Base-by-base conservation (phyloP, 2,329 filamentous ascomycete genomes). In the Penicillium rolfsii region DNA sequence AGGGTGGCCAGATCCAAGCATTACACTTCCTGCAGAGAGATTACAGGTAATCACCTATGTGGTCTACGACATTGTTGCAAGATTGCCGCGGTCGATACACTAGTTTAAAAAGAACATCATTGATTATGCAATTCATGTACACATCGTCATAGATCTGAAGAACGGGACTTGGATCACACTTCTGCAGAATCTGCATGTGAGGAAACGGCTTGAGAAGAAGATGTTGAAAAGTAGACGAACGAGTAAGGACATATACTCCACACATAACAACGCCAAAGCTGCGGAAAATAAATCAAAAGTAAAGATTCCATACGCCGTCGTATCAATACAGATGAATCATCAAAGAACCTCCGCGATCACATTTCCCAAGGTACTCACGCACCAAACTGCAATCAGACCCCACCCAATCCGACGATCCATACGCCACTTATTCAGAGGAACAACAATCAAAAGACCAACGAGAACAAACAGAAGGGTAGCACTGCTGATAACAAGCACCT, bases 351-450 rank as follows among this genome's bases (percentile, higher is more conserved):
- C 95, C 16, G 96, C 85, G 46, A 89, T 81, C 2, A 99, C 85
- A 77, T 98, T 99, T 24, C 88, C 81, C 36, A 91, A 71, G 0
- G 94, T 98, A 72, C 91, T 93, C 28, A 92, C 76, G 12, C 79
- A 82, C 95, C 95, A 99, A 19, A 98, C 77, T 9, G 80, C 83
- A 69, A 99, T 90, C 69, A 98, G 75, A 0, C 86, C 86, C 83
- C 87, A 91, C 14, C 95, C 95, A 68, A 99, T 91, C 75, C 83
- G 88, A 56, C 88, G 85, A 73, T 87, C 93, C 85, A 97, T 89
- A 43, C 89, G 81, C 93, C 93, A 97, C 65, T 87, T 87, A 76
- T 95, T 96, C 80, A 89, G 73, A 5, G 95, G 95, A 56, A 99
- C 91, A 1, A 88, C 83, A 30, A 96, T 83, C 63, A 99, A 80